phyloP scores from a whole-genome alignment of 176 grass and related monocot species.

The bread wheat (Triticum aestivum) region IWGSC_CS_RefSeq_v2.1 NC_057798.1:691081923-691082422 shows the following conservation, averaged over 20 bases:
- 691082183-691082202: slow-evolving; percentile 69
- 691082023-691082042: too few relatives aligned
- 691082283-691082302: slow-evolving; percentile 21
- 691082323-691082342: background rate
- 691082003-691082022: too few relatives aligned
- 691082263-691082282: background rate
- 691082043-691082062: too few relatives aligned
- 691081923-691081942: background rate
- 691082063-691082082: background rate
- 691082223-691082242: slow-evolving; percentile 83
- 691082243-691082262: slow-evolving; percentile 53
- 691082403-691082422: slow-evolving; percentile 11
- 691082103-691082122: background rate
- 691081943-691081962: background rate
- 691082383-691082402: slow-evolving; percentile 5
- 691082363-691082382: background rate
- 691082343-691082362: background rate
- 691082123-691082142: slow-evolving; percentile 10
- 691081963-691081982: background rate
- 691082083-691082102: slow-evolving; percentile 13
- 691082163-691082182: slow-evolving; percentile 72
- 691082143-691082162: slow-evolving; percentile 80
- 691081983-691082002: too few relatives aligned
- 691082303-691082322: background rate
- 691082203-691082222: slow-evolving; percentile 72